These are phyloP conservation scores for Prunus mume DNA, from an alignment of 306 rosid genomes.

Conservation along the genomic window DNA sequence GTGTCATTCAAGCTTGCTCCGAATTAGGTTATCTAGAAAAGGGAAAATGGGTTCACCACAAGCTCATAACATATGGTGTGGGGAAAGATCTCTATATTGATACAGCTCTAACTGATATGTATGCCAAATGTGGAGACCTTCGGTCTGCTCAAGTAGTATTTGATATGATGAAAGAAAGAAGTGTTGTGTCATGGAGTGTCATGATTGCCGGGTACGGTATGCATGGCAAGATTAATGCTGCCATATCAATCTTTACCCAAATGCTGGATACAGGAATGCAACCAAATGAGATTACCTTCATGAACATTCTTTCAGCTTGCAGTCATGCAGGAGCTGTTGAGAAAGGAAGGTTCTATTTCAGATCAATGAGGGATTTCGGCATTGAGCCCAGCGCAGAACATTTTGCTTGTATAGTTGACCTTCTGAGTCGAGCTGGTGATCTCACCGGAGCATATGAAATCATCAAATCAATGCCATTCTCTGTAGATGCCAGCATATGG, in stretches of 20 bases:
- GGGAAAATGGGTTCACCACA: conserved; percentile 95
- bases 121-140: conserved; percentile 87
- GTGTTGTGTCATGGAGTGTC: conserved; percentile 82
- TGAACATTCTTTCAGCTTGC: conserved; percentile 84
- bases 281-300: conserved; percentile 83
- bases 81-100: conserved; percentile 48
- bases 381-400: conserved; percentile 62
- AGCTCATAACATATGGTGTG: conserved; percentile 52
- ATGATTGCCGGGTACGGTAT: conserved; percentile 84
- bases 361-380: conserved; percentile 54
- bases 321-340: conserved; percentile 81
- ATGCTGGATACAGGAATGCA: conserved; percentile 56
- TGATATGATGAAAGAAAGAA: conserved; percentile 57
- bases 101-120: conserved; percentile 81
- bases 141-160: conserved; percentile 53
- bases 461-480: conserved; percentile 49
- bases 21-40: conserved; percentile 68
- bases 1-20: conserved; percentile 89
- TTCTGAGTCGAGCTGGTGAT: conserved; percentile 86
- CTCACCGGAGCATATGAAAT: conserved; percentile 60
- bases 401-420: conserved; percentile 70
- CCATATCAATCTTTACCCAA: conserved; percentile 50
- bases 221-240: conserved; percentile 60
- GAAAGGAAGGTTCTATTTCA: conserved; percentile 61
- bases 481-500: conserved; percentile 78